Evolutionary conservation across 192 early-diverging fungal genomes (phyloP), one percentile per base, ranked within the genome.

Genomic region (Spizellomyces punctatus): DNA sequence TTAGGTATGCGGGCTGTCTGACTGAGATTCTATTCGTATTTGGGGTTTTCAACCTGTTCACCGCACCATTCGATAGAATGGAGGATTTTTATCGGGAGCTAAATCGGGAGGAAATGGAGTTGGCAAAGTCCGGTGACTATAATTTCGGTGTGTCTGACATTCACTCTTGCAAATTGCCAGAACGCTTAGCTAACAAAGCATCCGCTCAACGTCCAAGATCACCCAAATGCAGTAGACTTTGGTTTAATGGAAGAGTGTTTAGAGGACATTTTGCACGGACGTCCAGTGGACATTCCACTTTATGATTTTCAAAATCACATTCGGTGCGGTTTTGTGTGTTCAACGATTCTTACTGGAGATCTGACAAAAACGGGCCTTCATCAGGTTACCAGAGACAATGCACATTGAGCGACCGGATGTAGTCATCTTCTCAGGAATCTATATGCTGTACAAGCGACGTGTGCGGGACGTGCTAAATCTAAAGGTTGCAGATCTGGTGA

Each of bases 361-460:
- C 27, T 36, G 27, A 36, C 27, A 36, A 36, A 3, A 36, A 36
- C 27, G 27, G 3, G 27, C 50, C 17, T 12, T 54, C 22, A 56
- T 17, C 63, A 75, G 56, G 16, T 61, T 75, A 10, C 19, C 63
- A 10, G 46, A 42, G n/a, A 44, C 67, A 8, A 52, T 48, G 19
- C 50, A 19, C 27, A 60, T 81, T 14, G 74, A 78, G 6, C 59
- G 60, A 9, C 88, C 90, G 8, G 84, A 87, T 54, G 90, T 93
- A 17, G 84, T 93, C 49, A 83, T 96, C 36, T 73, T 94, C 6
- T 91, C 91, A 47, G 94, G 94, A 59, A 92, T 90, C 8, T 80
- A 92, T 61, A 83, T 90, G 47, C 81, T 96, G 55, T 96, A 93
- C 79, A 85, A 83, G 42, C 78, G 78, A 6, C 75, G 82, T 55